Evolutionary conservation across 306 rosid species (phyloP), one percentile per base, ranked within the genome.

Genomic region (Glycyrrhiza uralensis): DNA sequence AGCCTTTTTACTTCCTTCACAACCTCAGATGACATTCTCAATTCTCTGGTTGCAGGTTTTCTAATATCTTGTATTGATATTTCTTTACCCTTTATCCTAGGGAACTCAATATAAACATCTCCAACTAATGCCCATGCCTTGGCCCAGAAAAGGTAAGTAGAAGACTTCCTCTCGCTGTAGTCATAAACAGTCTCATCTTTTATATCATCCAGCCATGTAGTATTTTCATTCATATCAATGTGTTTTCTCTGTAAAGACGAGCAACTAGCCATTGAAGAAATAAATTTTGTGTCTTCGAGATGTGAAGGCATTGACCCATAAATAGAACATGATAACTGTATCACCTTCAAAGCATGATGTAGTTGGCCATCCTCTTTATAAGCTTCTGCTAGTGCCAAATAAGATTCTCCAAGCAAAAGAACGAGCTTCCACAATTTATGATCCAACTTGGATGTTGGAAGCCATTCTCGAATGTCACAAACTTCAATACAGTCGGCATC

Each of bases 291-390:
- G 57, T 93, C 97, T 77, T 84, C 91, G 68, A 93, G 90, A 86
- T 91, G 92, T 59, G 85, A 80, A 71, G 98, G 98, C 98, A 93
- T 93, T 75, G 98, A 93, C 80, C 98, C 98, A 79, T 93, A 93
- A 42, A 89, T 86, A 81, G 97, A 89, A 66, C 90, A 93, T 4
- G 97, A 96, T 80, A 93, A 84, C 78, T 89, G 89, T 80, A 91
- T 89, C 29, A 93, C 94, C 75, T 91, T 91, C 60, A 93, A 83
- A 77, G 98, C 88, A 77, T 86, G 93, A 85, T 86, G 83, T 78
- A 93, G 82, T 78, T 89, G 98, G 18, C 74, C 79, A 66, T 91
- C 98, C 80, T 87, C 97, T 77, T 71, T 87, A 66, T 93, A 93
- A 69, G 97, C 96, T 72, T 89, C 92, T 14, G 94, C 92, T 79